Evolutionary conservation across 106 monocot genomes (phyloP).

Genomic region (Posidonia australis): DNA sequence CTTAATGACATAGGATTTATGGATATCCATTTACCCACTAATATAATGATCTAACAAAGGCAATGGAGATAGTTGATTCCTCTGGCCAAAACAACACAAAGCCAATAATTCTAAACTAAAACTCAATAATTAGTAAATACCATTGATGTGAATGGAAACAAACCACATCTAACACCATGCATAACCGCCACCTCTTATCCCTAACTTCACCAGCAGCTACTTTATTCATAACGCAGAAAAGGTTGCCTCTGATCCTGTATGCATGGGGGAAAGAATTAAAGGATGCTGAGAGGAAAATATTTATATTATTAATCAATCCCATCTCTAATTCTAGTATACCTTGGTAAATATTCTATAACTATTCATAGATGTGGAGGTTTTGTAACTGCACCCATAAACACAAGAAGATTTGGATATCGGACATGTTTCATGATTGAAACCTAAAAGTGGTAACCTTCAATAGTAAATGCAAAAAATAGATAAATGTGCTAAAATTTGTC

Average conservation of each 20-base stretch:
- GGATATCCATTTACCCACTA: constrained; percentile 72
- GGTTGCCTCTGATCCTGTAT: constrained; percentile 50
- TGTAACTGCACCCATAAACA: constrained; percentile 89
- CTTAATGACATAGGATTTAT: no score
- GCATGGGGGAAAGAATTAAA: neutral
- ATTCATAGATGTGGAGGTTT: constrained; percentile 67
- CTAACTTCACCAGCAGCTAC: constrained; percentile 45
- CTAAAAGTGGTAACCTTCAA: no score
- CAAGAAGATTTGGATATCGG: constrained; percentile 72
- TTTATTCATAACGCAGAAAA: constrained; percentile 53
- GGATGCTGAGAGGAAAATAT: no score
- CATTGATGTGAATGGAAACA: neutral
- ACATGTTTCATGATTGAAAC: constrained; percentile 78
- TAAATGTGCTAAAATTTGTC: neutral
- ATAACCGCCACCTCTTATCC: constrained; percentile 46
- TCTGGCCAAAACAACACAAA: constrained; percentile 34
- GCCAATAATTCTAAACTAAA: neutral
- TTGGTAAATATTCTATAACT: constrained; percentile 78
- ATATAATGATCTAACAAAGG: constrained; percentile 62
- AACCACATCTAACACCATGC: constrained; percentile 82
- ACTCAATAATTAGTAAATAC: neutral
- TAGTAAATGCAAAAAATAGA: neutral
- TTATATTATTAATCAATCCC: no score
- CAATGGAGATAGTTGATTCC: constrained; percentile 85
- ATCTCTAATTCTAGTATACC: constrained; percentile 23